Conservation (phyloP, 352 stramenopile genomes). For the Phytophthora pinifolia region DNA sequence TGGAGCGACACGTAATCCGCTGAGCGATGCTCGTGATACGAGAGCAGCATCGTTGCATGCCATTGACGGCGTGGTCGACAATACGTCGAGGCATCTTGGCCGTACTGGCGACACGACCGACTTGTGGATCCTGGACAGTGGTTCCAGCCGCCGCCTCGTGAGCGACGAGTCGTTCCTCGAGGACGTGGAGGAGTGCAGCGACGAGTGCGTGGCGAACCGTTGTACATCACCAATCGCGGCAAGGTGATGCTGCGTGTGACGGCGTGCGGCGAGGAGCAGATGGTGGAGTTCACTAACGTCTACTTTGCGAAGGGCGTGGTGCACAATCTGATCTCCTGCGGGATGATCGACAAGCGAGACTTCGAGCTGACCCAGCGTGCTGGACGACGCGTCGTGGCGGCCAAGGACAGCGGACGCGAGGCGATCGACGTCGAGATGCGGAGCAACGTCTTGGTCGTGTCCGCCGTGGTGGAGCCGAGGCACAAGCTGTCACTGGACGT, state of each 20-base stretch:
- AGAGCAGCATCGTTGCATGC: too few species aligned
- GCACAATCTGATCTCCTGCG: not conserved
- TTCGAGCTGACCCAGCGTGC: not conserved
- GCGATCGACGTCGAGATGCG: not conserved
- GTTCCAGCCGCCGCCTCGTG: not conserved
- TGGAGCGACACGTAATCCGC: too few species aligned
- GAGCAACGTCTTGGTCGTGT: not conserved
- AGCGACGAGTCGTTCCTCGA: not conserved
- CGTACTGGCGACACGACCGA: too few species aligned
- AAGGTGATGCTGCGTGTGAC: not conserved
- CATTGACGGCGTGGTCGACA: too few species aligned
- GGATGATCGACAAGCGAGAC: not conserved
- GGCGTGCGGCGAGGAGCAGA: not conserved
- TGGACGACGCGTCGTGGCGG: not conserved
- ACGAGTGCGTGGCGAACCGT: not conserved
- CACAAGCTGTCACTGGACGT: not conserved
- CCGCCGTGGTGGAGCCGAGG: not conserved
- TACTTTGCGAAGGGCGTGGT: not conserved
- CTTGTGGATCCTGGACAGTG: not conserved
- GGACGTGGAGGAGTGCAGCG: not conserved
- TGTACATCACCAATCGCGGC: not conserved
- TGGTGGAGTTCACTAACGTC: not conserved
- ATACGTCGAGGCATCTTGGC: too few species aligned
- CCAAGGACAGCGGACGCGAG: not conserved
- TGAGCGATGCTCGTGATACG: too few species aligned